Conservation (phyloP, 2,329 filamentous ascomycete genomes). For the Trichoderma brevicompactum region DNA sequence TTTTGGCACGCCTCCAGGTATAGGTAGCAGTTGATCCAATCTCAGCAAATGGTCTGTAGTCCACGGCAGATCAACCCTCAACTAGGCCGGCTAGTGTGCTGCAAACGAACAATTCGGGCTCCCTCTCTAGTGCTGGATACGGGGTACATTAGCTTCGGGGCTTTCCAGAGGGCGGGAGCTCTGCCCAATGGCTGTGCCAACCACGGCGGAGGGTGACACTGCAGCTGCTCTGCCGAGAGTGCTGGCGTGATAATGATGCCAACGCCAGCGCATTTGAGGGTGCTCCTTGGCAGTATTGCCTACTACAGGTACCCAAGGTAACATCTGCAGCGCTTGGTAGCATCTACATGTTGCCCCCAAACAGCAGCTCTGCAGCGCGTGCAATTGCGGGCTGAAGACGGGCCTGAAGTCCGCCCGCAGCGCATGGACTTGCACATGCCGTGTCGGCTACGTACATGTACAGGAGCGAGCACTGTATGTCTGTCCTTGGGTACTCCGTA, state of each 20-base stretch:
- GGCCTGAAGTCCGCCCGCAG: background rate
- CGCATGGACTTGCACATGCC: no score
- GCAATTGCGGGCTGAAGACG: background rate
- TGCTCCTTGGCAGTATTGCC: background rate
- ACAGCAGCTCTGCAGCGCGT: background rate
- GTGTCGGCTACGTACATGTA: no score
- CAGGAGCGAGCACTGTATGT: no score
- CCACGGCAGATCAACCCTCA: no score
- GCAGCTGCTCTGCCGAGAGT: background rate
- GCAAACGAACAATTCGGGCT: background rate
- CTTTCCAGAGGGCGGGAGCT: background rate
- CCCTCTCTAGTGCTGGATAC: conserved; percentile 7
- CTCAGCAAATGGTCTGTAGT: no score
- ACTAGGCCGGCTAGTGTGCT: no score
- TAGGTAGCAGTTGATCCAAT: no score
- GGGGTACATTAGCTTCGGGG: conserved; percentile 22
- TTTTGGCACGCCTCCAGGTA: no score
- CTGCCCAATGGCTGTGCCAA: conserved; percentile 5
- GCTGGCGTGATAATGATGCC: conserved; percentile 6
- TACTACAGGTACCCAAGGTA: background rate
- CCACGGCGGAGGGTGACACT: conserved; percentile 9
- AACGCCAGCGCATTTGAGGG: background rate
- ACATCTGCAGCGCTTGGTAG: no score
- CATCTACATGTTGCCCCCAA: no score
- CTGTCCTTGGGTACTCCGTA: no score